Evolutionary conservation across 176 grass and related monocot genomes (phyloP).

Genomic region (Ensete ventricosum): DNA sequence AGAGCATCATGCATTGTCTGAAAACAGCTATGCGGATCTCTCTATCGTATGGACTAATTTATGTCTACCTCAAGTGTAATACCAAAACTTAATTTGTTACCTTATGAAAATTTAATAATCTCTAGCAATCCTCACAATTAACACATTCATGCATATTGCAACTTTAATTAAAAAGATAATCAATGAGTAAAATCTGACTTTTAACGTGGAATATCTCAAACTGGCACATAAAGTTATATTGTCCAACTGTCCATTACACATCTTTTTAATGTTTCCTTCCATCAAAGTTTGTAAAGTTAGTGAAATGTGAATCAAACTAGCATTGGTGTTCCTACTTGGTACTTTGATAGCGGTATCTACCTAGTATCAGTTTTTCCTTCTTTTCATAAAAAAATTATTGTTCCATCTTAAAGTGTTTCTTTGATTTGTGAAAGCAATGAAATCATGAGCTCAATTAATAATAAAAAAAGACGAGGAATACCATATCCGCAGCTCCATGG

Average conservation of each 20-base stretch:
- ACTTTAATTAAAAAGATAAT: neutral
- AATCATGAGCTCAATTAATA: slow-evolving; percentile 13
- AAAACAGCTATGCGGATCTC: neutral
- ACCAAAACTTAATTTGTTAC: neutral
- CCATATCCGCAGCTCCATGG: slow-evolving; percentile 80
- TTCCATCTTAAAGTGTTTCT: too few relatives aligned
- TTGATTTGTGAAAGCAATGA: neutral
- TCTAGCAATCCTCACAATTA: neutral
- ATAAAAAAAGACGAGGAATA: slow-evolving; percentile 26
- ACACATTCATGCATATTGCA: neutral
- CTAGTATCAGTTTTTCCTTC: too few relatives aligned
- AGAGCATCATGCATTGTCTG: neutral
- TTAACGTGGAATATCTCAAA: neutral
- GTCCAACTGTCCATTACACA: too few relatives aligned
- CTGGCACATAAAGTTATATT: neutral
- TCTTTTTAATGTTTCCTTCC: neutral
- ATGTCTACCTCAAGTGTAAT: neutral
- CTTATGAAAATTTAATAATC: neutral
- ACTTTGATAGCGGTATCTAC: neutral
- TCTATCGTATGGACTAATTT: neutral
- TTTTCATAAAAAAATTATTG: neutral
- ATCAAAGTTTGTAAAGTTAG: neutral
- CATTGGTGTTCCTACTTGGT: neutral
- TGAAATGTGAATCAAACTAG: neutral
- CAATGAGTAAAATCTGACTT: neutral